Evolutionary conservation across 1,284 basidiomycete genomes (phyloP).

Genomic region (Irpex sp.): DNA sequence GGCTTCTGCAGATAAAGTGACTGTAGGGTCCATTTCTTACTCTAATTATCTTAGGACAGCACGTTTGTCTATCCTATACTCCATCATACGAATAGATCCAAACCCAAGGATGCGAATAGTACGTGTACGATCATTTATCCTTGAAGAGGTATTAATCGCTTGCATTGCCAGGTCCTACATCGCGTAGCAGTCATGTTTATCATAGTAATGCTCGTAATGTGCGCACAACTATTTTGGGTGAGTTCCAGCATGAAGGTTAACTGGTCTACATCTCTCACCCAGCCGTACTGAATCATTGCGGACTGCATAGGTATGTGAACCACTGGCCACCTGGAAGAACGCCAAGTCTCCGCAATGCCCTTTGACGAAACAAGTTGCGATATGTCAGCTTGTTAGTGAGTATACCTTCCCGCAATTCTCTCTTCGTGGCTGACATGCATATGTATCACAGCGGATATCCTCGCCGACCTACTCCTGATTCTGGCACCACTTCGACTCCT

Average conservation of each 20-base stretch:
- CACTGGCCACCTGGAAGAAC: slow-evolving; percentile 31
- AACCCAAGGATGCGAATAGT: slow-evolving; percentile 9
- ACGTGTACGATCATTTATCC: not conserved
- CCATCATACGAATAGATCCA: slow-evolving; percentile 43
- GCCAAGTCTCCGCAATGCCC: slow-evolving; percentile 32
- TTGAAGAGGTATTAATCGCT: slow-evolving; percentile 13
- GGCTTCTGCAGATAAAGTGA: not conserved
- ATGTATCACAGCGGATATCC: no score
- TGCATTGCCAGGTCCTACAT: slow-evolving; percentile 17
- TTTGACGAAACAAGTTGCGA: slow-evolving; percentile 33
- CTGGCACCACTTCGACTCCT: no score
- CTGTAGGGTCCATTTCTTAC: not conserved
- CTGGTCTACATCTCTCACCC: not conserved
- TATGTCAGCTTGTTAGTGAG: slow-evolving; percentile 37
- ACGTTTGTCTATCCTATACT: slow-evolving; percentile 43
- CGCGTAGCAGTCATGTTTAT: slow-evolving; percentile 30
- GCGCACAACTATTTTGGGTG: slow-evolving; percentile 35
- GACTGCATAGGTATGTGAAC: slow-evolving; percentile 29
- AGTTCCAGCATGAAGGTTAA: not conserved
- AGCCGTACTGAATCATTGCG: not conserved
- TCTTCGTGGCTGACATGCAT: no score
- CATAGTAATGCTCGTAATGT: slow-evolving; percentile 27
- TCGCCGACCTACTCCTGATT: no score
- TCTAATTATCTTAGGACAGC: slow-evolving; percentile 19
- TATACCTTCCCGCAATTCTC: slow-evolving; percentile 1